These are phyloP conservation scores for Pseudophaeomoniella oleicola DNA, from an alignment of 2,329 filamentous ascomycete species.

Conservation along the genomic window DNA sequence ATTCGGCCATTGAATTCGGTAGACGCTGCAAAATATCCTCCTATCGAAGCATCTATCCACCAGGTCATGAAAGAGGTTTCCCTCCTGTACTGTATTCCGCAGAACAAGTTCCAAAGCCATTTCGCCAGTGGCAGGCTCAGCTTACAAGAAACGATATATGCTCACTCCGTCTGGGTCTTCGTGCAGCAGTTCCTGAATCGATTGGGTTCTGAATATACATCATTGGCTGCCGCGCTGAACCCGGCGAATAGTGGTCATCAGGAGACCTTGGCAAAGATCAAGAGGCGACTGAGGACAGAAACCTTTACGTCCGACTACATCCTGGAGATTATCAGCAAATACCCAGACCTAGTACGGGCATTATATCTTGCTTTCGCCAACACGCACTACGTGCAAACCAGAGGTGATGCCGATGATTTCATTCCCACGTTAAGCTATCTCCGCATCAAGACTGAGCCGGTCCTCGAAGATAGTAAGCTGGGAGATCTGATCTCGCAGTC, in stretches of 20 bases:
- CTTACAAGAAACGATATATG: conserved; percentile 92
- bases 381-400: conserved; percentile 61
- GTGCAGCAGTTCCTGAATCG: conserved; percentile 97
- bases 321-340: conserved; percentile 84
- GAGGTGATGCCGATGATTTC: conserved; percentile 51
- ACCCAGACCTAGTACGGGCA: conserved; percentile 72
- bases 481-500: conserved; percentile 65
- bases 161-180: conserved; percentile 94
- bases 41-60: conserved; percentile 87
- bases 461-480: conserved; percentile 60
- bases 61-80: conserved; percentile 99
- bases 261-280: conserved; percentile 81
- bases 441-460: conserved; percentile 52
- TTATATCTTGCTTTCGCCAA: conserved; percentile 87
- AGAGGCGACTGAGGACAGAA: conserved; percentile 86
- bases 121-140: conserved; percentile 79
- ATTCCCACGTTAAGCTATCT: conserved; percentile 56
- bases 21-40: conserved; percentile 46
- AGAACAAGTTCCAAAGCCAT: conserved; percentile 85
- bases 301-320: conserved; percentile 98
- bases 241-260: conserved; percentile 68
- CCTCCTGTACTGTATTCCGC: conserved; percentile 90
- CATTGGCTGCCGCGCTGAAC: conserved; percentile 68
- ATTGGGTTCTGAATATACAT: conserved; percentile 79
- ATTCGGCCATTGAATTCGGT: conserved; percentile 56